Percentiles rank a stretch among this genome's conserved stretches.
Evolutionary conservation across 768 basidiomycete genomes (phyloP).

Genomic region (Kwoniella bestiolae): DNA sequence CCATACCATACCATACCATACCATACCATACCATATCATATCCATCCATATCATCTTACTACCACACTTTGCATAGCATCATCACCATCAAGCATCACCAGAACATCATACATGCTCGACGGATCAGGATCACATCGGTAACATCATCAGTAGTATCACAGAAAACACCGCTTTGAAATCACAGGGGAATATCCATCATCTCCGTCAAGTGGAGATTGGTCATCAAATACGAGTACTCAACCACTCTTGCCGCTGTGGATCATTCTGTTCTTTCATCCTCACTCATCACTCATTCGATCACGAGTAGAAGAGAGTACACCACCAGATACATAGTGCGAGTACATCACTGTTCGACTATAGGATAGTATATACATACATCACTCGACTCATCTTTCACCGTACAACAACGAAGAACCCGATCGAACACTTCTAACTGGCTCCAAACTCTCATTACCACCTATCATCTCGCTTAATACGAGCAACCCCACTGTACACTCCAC

Average conservation of each 20-base stretch:
- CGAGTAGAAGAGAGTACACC: too few relatives aligned
- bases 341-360: background rate
- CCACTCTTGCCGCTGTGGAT: background rate
- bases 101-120: too few relatives aligned
- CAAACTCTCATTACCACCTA: background rate
- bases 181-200: too few relatives aligned
- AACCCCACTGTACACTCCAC: background rate
- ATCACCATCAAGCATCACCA: too few relatives aligned
- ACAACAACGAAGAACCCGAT: background rate
- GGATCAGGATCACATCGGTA: too few relatives aligned
- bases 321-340: too few relatives aligned
- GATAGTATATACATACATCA: background rate
- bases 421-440: background rate
- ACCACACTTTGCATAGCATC: too few relatives aligned
- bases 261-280: background rate
- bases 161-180: background rate
- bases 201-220: background rate
- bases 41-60: too few relatives aligned
- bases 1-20: too few relatives aligned
- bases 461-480: background rate
- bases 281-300: too few relatives aligned
- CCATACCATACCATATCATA: too few relatives aligned
- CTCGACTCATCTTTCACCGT: background rate
- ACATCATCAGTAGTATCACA: too few relatives aligned
- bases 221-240: background rate